phyloP scores from a whole-genome alignment of 495 filamentous ascomycete genomes.

The Tuber brumale region DNA sequence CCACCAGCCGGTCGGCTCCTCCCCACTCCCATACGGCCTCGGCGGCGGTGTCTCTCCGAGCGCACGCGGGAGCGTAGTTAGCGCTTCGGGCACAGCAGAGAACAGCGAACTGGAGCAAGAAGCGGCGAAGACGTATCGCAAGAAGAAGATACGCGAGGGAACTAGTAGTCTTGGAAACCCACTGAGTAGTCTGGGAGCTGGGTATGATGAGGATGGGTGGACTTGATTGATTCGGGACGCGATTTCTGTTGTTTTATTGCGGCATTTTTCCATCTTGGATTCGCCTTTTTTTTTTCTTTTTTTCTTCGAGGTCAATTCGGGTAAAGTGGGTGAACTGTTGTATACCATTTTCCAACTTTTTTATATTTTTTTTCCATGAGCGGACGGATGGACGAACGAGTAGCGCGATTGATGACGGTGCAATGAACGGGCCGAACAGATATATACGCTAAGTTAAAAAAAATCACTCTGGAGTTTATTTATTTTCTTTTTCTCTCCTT shows the following conservation, averaged over 20 bases:
- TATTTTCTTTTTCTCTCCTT: not conserved
- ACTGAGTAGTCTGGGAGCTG: slow-evolving; percentile 14
- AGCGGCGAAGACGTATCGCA: slow-evolving; percentile 36
- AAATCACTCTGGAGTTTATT: not conserved
- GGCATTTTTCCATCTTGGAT: slow-evolving; percentile 1
- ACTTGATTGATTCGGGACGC: slow-evolving; percentile 10
- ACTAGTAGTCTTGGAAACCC: slow-evolving; percentile 19
- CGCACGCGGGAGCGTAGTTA: slow-evolving; percentile 37
- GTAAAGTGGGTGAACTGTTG: not conserved
- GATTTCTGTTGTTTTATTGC: slow-evolving; percentile 2
- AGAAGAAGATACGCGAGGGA: slow-evolving; percentile 38
- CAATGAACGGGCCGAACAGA: not conserved
- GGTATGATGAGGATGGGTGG: slow-evolving; percentile 23
- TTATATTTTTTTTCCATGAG: not conserved
- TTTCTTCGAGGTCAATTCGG: not conserved
- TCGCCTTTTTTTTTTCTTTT: slow-evolving; percentile 9
- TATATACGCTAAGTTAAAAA: not conserved
- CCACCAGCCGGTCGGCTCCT: slow-evolving; percentile 10
- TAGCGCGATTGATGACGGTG: not conserved
- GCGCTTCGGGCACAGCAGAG: slow-evolving; percentile 26
- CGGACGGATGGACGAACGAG: not conserved
- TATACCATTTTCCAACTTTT: not conserved
- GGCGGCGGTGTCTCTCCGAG: slow-evolving; percentile 31
- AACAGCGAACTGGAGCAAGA: slow-evolving; percentile 39
- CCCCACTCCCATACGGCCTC: slow-evolving; percentile 19